Percentiles rank a stretch among this genome's conserved stretches.
phyloP scores from a whole-genome alignment of 2,329 filamentous ascomycete species.

The Tolypocladium endophyticum region DNA sequence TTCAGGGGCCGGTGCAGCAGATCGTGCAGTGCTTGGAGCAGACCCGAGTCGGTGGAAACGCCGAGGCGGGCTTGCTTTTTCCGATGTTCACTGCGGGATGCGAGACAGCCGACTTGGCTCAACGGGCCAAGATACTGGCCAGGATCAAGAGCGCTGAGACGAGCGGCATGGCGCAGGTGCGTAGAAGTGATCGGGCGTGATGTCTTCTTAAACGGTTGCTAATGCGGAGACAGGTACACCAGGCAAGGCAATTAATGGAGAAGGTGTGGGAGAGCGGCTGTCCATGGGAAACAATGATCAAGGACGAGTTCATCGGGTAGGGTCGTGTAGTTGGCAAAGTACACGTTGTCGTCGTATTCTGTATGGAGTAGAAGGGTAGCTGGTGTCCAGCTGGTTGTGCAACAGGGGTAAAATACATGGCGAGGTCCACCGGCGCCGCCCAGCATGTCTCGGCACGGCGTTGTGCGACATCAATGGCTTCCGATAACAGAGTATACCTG shows the following conservation, averaged over 20 bases:
- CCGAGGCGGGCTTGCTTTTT: conserved; percentile 67
- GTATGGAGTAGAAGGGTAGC: background rate
- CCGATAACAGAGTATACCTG: too few relatives aligned
- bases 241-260: conserved; percentile 56
- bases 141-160: conserved; percentile 58
- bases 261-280: conserved; percentile 56
- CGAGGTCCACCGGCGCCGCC: background rate
- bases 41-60: conserved; percentile 55
- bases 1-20: conserved; percentile 51
- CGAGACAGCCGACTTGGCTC: conserved; percentile 47
- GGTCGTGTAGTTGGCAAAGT: background rate
- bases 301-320: conserved; percentile 58
- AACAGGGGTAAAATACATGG: background rate
- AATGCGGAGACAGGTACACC: conserved; percentile 32
- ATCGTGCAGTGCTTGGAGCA: conserved; percentile 53
- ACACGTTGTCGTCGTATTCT: background rate
- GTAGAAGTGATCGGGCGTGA: conserved; percentile 9
- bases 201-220: background rate
- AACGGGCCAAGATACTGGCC: conserved; percentile 51
- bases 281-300: conserved; percentile 58
- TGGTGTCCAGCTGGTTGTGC: background rate
- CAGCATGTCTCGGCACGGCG: background rate
- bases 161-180: conserved; percentile 66
- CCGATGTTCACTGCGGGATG: conserved; percentile 79
- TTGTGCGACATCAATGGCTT: too few relatives aligned